Percentiles rank a stretch among this genome's conserved stretches.
Conservation (phyloP, 441 rosid species). For the Corymbia calophylla region DNA sequence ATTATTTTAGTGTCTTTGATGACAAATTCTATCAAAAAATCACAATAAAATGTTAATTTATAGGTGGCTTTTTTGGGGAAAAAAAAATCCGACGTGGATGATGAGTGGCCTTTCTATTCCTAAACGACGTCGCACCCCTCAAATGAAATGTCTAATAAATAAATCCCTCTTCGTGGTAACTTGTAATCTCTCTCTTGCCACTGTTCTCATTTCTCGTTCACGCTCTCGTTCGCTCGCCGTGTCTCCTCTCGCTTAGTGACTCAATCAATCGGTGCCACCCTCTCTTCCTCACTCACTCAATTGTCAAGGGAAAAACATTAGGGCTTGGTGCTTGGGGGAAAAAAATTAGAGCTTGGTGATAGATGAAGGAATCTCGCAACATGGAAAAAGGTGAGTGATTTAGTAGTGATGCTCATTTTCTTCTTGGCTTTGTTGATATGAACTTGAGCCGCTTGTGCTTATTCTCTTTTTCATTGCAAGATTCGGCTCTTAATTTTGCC, state of each 20-base stretch:
- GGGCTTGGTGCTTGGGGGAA: not conserved
- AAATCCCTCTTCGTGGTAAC: not conserved
- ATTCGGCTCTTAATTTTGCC: not conserved
- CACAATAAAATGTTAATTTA: not conserved
- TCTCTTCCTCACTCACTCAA: not conserved
- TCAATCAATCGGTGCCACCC: not conserved
- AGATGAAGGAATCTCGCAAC: not conserved
- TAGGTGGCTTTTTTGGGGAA: not conserved
- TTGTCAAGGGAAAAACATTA: not conserved
- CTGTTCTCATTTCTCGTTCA: not conserved
- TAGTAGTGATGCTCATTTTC: not conserved
- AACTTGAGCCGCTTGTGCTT: not conserved
- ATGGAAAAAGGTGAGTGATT: not conserved
- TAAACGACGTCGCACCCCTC: not conserved
- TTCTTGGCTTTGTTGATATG: not conserved
- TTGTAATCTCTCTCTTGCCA: not conserved
- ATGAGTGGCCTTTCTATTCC: not conserved
- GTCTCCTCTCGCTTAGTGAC: not conserved
- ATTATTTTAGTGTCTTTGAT: accelerated
- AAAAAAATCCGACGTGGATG: not conserved
- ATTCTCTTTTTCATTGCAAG: not conserved
- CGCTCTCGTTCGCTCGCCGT: not conserved
- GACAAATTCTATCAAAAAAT: not conserved
- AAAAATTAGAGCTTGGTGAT: not conserved
- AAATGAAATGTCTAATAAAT: not conserved